Evolutionary conservation across 257 asterid species (phyloP).

Genomic region (Fraxinus quadrangulata): DNA sequence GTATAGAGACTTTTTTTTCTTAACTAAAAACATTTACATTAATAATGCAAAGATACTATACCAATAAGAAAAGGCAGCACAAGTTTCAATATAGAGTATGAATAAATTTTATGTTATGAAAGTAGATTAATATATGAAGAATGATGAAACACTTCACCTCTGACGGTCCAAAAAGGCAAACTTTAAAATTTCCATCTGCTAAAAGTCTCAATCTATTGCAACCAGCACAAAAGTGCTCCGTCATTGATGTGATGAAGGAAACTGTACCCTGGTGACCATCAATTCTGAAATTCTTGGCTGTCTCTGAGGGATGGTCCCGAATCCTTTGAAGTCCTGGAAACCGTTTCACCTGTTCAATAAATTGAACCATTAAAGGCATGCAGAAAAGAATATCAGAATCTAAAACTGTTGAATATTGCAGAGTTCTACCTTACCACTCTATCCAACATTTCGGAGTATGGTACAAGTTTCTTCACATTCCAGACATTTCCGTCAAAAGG

Average conservation of each 20-base stretch:
- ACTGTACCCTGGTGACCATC: slow-evolving; percentile 87
- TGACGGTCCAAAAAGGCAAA: slow-evolving; percentile 96
- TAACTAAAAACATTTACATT: slow-evolving; percentile 1
- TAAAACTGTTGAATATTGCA: slow-evolving; percentile 22
- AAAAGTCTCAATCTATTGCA: slow-evolving; percentile 91
- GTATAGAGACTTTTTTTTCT: not conserved
- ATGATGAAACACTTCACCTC: slow-evolving; percentile 55
- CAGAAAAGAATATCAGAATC: slow-evolving; percentile 16
- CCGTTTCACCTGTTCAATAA: slow-evolving; percentile 67
- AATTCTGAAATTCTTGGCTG: slow-evolving; percentile 88
- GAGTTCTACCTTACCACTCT: slow-evolving; percentile 82
- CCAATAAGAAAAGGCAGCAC: not conserved
- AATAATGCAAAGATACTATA: not conserved
- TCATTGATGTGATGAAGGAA: slow-evolving; percentile 96
- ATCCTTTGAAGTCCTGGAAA: slow-evolving; percentile 74
- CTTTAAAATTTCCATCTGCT: slow-evolving; percentile 97
- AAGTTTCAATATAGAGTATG: not conserved
- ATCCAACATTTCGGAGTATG: slow-evolving; percentile 91
- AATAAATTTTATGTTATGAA: not conserved
- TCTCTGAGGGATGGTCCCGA: slow-evolving; percentile 83
- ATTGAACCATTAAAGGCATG: slow-evolving; percentile 38
- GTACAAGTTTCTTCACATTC: slow-evolving; percentile 96
- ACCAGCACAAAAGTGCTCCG: slow-evolving; percentile 97
- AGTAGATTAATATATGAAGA: slow-evolving; percentile 3
- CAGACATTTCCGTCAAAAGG: slow-evolving; percentile 98